phyloP scores from a whole-genome alignment of 2,329 filamentous ascomycete species.

The Chaetomium sp. region DNA sequence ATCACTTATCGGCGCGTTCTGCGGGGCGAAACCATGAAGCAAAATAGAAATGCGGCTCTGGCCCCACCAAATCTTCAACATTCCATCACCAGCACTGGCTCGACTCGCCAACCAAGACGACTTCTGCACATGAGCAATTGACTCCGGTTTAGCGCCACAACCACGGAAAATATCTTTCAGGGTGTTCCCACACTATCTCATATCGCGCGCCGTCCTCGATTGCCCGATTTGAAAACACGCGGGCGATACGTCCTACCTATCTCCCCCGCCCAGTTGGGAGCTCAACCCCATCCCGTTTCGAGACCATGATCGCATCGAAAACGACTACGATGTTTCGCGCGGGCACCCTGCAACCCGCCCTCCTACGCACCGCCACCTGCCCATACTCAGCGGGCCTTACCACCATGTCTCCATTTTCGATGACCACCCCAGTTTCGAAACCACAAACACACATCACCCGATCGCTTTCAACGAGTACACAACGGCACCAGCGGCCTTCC shows the following conservation, averaged over 20 bases:
- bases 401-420: slow-evolving; percentile 20
- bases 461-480: slow-evolving; percentile 14
- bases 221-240: no score
- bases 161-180: no score
- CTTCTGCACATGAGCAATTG: slow-evolving; percentile 1
- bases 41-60: background rate
- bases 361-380: slow-evolving; percentile 26
- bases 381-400: slow-evolving; percentile 26
- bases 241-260: no score
- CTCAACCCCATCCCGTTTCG: background rate
- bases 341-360: slow-evolving; percentile 25
- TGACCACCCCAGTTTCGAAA: slow-evolving; percentile 13
- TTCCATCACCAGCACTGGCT: slow-evolving; percentile 7
- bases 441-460: slow-evolving; percentile 10
- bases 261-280: no score
- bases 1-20: slow-evolving; percentile 9
- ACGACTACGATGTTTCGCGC: slow-evolving; percentile 29
- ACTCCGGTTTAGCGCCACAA: background rate
- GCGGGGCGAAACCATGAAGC: background rate
- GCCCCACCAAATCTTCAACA: slow-evolving; percentile 14
- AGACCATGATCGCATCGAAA: slow-evolving; percentile 27
- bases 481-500: slow-evolving; percentile 9
- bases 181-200: no score
- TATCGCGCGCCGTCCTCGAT: no score
- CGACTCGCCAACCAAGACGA: no score